Evolutionary conservation across 2,329 filamentous ascomycete genomes (phyloP), one percentile per base, ranked within the genome.

Genomic region (Calonectria crousiana): DNA sequence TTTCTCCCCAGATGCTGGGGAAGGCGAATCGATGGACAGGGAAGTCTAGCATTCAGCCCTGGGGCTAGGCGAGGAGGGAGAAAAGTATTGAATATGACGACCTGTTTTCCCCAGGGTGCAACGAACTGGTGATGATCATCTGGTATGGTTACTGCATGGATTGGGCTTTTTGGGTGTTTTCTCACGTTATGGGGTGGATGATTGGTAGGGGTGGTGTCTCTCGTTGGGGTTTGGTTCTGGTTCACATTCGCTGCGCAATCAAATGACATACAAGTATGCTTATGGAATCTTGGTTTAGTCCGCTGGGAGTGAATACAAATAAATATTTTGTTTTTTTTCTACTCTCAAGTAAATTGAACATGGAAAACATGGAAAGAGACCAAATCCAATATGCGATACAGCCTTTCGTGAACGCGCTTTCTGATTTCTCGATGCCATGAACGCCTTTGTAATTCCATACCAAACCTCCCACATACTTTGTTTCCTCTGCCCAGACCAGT

Each of bases 341-440:
- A 41, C 51, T 51, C 62, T 34, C n/a, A 38, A 18, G 41, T 49
- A 47, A 23, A 74, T 34, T 16, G 20, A 73, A 67, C 60, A 65
- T 67, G 51, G 65, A 36, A 52, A 47, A 28, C 18, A 34, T 34
- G 66, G 28, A 51, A 51, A 32, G 18, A 30, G 28, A n/a, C 20
- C 18, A 20, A 67, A 70, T 28, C 44, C 62, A 71, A 68, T 67
- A 62, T 68, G 60, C 60, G 44, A 52, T 67, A 67, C 53, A 49
- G 65, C 49, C 32, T 60, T 60, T 73, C 65, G 58, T 73, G 66
- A 64, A 64, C 51, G 52, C 68, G 52, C 72, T 74, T 51, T 60
- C 67, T 53, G 56, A 62, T 65, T 60, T 44, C 60, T 62, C 49
- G 38, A 34, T 65, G n/a, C 68, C 68, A 52, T 65, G 16, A 69